Evolutionary conservation across 148 eudicot species (phyloP).

Genomic region (Rheum nobile): DNA sequence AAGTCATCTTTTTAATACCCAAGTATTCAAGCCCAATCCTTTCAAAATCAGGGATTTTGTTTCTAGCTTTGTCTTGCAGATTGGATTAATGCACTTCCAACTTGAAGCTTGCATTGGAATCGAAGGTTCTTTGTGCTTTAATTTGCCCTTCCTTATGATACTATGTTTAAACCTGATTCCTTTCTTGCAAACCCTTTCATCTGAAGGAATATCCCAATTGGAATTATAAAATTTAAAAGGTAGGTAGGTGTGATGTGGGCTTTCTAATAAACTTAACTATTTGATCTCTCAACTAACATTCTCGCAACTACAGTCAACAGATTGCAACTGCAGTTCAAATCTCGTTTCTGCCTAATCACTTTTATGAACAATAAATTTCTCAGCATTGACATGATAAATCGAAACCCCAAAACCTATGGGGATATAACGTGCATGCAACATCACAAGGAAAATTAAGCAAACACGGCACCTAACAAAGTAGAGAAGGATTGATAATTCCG

Average conservation of each 20-base stretch:
- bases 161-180: background rate
- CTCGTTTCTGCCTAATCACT: background rate
- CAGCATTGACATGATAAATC: too few species aligned
- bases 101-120: slow-evolving; percentile 9
- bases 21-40: slow-evolving; percentile 4
- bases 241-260: background rate
- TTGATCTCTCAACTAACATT: background rate
- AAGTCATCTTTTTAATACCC: background rate
- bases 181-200: slow-evolving; percentile 4
- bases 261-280: background rate
- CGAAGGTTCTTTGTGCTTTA: background rate
- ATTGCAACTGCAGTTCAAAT: background rate
- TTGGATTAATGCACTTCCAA: background rate
- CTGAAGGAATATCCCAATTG: background rate
- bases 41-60: background rate
- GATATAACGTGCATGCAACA: background rate
- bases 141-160: background rate
- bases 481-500: background rate
- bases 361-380: background rate
- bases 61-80: slow-evolving; percentile 9
- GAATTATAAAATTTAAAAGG: background rate
- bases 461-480: background rate
- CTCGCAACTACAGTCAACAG: background rate
- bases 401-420: background rate
- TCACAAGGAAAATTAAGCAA: background rate